A percentile compares a stretch with the other conserved stretches of the same genome.
Evolutionary conservation across 495 filamentous ascomycete species (phyloP).

Genomic region (Penicillium waksmanii): DNA sequence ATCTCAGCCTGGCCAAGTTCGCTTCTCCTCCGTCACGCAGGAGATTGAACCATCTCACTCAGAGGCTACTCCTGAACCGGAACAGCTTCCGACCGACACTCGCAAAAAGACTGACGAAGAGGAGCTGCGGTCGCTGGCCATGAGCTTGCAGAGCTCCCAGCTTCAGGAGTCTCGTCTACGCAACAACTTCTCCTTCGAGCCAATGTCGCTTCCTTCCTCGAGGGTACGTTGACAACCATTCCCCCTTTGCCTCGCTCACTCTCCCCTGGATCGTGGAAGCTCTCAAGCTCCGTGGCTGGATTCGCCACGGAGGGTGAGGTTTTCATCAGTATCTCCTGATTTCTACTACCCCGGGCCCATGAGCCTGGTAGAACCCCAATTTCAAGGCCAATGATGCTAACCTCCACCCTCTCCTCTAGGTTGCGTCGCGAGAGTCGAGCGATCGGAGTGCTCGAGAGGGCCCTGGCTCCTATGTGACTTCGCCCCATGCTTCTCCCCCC

Average conservation of each 20-base stretch:
- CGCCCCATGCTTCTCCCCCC: slow-evolving; percentile 52
- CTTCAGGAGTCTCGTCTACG: slow-evolving; percentile 81
- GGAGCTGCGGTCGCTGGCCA: slow-evolving; percentile 72
- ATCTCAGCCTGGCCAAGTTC: slow-evolving; percentile 59
- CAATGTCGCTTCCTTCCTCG: slow-evolving; percentile 83
- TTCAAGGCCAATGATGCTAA: slow-evolving; percentile 18
- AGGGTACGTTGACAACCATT: slow-evolving; percentile 61
- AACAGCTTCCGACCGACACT: slow-evolving; percentile 27
- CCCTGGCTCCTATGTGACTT: slow-evolving; percentile 43
- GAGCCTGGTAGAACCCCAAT: slow-evolving; percentile 3
- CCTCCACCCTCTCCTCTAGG: slow-evolving; percentile 32
- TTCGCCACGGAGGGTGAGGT: neutral
- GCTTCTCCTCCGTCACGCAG: slow-evolving; percentile 78
- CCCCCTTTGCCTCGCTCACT: neutral
- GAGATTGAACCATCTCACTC: slow-evolving; percentile 65
- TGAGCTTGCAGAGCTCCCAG: slow-evolving; percentile 69
- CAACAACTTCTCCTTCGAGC: slow-evolving; percentile 80
- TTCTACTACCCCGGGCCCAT: neutral
- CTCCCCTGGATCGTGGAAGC: too few species aligned
- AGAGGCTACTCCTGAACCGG: slow-evolving; percentile 36
- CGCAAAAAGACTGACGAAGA: slow-evolving; percentile 49
- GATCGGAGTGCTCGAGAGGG: slow-evolving; percentile 44
- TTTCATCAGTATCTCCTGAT: neutral
- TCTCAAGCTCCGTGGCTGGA: too few species aligned
- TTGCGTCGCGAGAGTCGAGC: slow-evolving; percentile 52